Conservation (phyloP, 2,329 filamentous ascomycete genomes). For the Fusarium penzigii region DNA sequence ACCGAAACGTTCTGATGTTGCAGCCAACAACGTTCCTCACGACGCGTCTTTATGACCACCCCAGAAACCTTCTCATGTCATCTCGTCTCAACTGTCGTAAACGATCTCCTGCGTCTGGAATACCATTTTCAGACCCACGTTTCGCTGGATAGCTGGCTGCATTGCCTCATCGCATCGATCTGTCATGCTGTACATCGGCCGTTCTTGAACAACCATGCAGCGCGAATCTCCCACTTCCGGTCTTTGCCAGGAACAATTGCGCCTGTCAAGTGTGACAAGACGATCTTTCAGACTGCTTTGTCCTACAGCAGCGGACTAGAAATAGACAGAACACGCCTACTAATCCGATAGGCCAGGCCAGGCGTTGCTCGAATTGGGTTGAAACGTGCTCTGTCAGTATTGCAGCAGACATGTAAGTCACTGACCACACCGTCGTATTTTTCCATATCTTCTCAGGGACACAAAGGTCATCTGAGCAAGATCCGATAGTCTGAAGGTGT, state of each 20-base stretch:
- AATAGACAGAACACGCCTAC: background rate
- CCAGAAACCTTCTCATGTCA: background rate
- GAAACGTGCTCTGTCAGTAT: too few relatives aligned
- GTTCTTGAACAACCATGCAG: slow-evolving; percentile 18
- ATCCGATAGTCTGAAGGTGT: too few relatives aligned
- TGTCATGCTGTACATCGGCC: slow-evolving; percentile 14
- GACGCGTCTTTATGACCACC: too few relatives aligned
- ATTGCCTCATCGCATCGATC: slow-evolving; percentile 19
- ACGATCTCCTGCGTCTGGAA: background rate
- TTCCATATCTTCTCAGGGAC: too few relatives aligned
- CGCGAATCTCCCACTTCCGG: slow-evolving; percentile 17
- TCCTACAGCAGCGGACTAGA: slow-evolving; percentile 6
- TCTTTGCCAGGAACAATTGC: slow-evolving; percentile 4
- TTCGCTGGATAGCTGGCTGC: slow-evolving; percentile 11
- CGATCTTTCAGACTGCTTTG: slow-evolving; percentile 4
- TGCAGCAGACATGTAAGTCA: too few relatives aligned
- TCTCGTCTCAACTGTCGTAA: background rate
- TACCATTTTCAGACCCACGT: slow-evolving; percentile 8
- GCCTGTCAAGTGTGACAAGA: slow-evolving; percentile 7
- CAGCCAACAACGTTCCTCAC: slow-evolving; percentile 2
- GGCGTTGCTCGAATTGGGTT: too few relatives aligned
- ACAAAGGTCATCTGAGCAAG: too few relatives aligned
- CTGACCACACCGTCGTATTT: too few relatives aligned
- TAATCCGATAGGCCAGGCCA: background rate
- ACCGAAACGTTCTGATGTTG: slow-evolving; percentile 12